Base-by-base conservation (phyloP, 495 filamentous ascomycete genomes). In the Aspergillus saccharolyticus region DNA sequence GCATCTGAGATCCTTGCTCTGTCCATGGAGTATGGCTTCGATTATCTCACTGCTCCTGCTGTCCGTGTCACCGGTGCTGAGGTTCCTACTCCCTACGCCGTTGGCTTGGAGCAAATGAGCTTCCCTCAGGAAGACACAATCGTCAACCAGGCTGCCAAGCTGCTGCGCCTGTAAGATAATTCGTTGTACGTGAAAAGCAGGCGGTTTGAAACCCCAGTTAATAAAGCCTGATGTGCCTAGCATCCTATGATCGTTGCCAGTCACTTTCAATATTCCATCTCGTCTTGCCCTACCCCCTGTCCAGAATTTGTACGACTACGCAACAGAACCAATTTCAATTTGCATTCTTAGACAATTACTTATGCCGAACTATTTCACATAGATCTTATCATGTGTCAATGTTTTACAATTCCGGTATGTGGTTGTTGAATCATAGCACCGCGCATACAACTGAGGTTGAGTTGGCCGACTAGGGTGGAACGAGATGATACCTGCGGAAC, bases 21-120 rank as follows among this genome's bases (percentile, higher is more conserved):
- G 43, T 87, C 89, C 55, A 95, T 95, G 89, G 94, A 98, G 76
- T 97, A 97, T 73, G 93, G 85, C 57, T 98, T 97, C 73, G 94
- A 97, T 78, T 96, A 95, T 80, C 84, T 98, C 59, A 86, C 96
- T 60, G 89, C 89, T 61, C 94, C 94, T 43, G 94, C 91, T 57
- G 87, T 93, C 71, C 85, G 93, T 73, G 84, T 97, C 64, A 96
- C 90, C 55, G 94, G 93, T 74, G 93, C 94, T 57, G 93, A 97
- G 73, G 94, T 97, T 14, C 93, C 92, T 54, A 96, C 92, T 46
- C 92, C 93, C 51, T 97, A 97, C 73, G 90, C 91, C 48, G 75
- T 83, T 70, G 86, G 86, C 63, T 82, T 96, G 56, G 94, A 98
- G 81, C 80, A 89, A 68, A 86, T 97, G 88, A 79, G 80, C 65